Base-by-base conservation (phyloP, 2,329 filamentous ascomycete genomes). In the Penicillium frequentans region DNA sequence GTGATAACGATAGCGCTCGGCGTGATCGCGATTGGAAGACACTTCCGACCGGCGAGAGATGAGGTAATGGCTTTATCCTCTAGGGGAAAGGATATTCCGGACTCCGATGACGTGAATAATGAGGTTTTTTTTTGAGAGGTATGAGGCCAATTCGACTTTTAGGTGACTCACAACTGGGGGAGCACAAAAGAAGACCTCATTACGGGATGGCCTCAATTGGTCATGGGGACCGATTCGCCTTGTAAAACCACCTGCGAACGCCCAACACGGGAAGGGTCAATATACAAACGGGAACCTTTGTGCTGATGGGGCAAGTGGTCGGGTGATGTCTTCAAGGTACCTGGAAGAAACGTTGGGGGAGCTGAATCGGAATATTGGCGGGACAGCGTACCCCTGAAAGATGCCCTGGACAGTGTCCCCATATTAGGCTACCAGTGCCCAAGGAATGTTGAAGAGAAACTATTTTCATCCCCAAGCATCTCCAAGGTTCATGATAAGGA, bases 21-120 rank as follows among this genome's bases (percentile, higher is more conserved):
- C 65, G 59, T 16, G 27, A 31, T 44, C 46, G 54, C 57, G 47
- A 67, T 67, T 67, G 65, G 65, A 59, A 65, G 65, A 57, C 19
- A 43, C 45, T 52, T 55, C 65, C 65, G 65, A 55, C 43, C 52
- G 49, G 35, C 42, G 39, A 23, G 35, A 54, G 49, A 59, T 65
- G 58, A 62, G 59, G 59, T 66, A 64, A 64, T 59, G 55, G 42
- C 27, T 47, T 27, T 27, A 24, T 44, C 35, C 39, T 31, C 48
- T 47, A 43, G 59, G 56, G 54, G 49, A 57, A 60, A 54, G 51
- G 49, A 64, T 62, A 44, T 47, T 64, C 59, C 56, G 58, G 8
- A 7, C 13, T 3, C 47, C 19, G 23, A 14, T 26, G 23, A 33
- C 13, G 33, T 33, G 27, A 44, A 29, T 19, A 19, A 19, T 39